A percentile compares a stretch with the other conserved stretches of the same genome.
Conservation (phyloP, 257 asterid genomes). For the Buddleja alternifolia region DNA sequence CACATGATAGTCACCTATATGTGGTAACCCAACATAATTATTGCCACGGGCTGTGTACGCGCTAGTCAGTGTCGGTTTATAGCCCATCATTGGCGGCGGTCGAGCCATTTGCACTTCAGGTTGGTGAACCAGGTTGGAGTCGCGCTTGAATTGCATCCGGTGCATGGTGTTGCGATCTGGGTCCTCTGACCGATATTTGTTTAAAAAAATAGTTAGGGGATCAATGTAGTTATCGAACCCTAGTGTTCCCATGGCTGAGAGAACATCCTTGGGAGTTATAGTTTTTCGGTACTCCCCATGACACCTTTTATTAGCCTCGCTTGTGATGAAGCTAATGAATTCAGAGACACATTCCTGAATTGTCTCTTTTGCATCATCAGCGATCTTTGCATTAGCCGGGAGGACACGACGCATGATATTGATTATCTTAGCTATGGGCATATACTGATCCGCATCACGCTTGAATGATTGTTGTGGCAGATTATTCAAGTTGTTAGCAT, state of each 20-base stretch:
- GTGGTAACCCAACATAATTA: too few relatives aligned
- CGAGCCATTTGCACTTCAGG: too few relatives aligned
- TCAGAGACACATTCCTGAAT: conserved; percentile 3
- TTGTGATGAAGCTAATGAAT: background rate
- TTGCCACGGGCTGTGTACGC: too few relatives aligned
- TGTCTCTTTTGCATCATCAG: background rate
- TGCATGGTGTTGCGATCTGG: background rate
- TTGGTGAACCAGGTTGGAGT: too few relatives aligned
- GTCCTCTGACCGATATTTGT: background rate
- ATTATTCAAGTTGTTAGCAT: background rate
- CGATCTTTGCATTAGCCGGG: background rate
- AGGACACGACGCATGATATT: background rate
- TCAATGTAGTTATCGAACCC: background rate
- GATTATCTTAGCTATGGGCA: background rate
- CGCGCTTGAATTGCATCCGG: too few relatives aligned
- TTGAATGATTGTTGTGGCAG: background rate
- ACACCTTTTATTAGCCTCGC: background rate
- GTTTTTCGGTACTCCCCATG: background rate
- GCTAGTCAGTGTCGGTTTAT: too few relatives aligned
- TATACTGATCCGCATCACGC: background rate
- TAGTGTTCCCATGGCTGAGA: background rate
- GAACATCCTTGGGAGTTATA: background rate
- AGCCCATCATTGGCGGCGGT: too few relatives aligned
- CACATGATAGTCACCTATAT: too few relatives aligned
- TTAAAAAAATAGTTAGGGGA: background rate